phyloP scores from a whole-genome alignment of 2,329 filamentous ascomycete species.

The Aureobasidium subglaciale region DNA sequence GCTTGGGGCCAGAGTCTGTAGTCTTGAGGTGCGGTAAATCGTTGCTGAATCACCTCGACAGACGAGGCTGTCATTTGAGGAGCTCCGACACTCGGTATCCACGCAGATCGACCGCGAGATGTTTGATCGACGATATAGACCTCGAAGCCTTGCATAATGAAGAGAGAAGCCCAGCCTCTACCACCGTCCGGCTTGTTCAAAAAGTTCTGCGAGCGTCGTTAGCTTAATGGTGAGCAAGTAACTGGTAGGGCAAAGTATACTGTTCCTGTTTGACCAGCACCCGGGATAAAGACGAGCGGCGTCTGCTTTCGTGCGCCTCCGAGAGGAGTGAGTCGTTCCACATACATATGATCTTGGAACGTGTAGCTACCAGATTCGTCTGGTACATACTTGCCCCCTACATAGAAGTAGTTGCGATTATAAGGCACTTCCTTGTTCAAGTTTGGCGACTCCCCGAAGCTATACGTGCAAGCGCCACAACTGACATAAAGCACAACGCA shows the following conservation, averaged over 20 bases:
- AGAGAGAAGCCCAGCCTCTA: slow-evolving; percentile 42
- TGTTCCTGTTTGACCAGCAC: slow-evolving; percentile 36
- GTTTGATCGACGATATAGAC: slow-evolving; percentile 40
- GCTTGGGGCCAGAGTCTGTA: slow-evolving; percentile 38
- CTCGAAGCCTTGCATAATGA: slow-evolving; percentile 39
- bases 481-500: not conserved
- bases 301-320: slow-evolving; percentile 16
- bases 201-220: slow-evolving; percentile 24
- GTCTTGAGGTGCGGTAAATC: slow-evolving; percentile 30
- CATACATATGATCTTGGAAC: slow-evolving; percentile 45
- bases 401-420: slow-evolving; percentile 19
- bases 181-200: slow-evolving; percentile 43
- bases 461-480: not conserved
- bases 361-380: slow-evolving; percentile 14
- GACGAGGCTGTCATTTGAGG: slow-evolving; percentile 1
- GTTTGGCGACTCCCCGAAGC: not conserved
- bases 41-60: slow-evolving; percentile 26
- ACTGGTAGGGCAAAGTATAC: slow-evolving; percentile 21
- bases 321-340: slow-evolving; percentile 40
- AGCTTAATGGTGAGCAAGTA: not conserved
- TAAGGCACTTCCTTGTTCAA: not conserved
- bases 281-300: slow-evolving; percentile 41
- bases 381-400: slow-evolving; percentile 22
- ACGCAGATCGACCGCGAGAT: slow-evolving; percentile 28
- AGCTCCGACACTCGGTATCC: slow-evolving; percentile 12